These are phyloP conservation scores for Gracilaria gracilis DNA, from an alignment of 23 red algal species.

Conservation along the genomic window DNA sequence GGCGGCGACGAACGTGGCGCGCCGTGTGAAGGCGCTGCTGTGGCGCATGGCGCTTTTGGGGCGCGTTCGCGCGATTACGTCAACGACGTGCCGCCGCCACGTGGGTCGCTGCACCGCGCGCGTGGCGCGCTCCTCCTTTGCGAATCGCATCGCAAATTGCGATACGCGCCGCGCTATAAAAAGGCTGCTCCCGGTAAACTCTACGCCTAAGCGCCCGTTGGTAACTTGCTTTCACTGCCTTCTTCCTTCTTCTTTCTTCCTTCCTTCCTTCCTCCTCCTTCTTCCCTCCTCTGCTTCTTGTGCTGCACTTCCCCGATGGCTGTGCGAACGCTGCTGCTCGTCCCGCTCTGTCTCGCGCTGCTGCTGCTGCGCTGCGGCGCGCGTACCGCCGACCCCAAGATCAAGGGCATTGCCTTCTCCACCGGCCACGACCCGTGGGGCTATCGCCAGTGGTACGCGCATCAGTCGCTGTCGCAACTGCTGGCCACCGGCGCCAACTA, in stretches of 20 bases:
- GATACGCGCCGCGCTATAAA: too few relatives aligned
- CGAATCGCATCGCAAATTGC: too few relatives aligned
- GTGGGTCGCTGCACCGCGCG: background rate
- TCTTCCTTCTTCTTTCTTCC: too few relatives aligned
- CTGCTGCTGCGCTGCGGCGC: background rate
- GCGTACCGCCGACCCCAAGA: background rate
- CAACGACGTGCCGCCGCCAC: background rate
- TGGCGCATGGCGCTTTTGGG: background rate
- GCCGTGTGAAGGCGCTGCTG: background rate
- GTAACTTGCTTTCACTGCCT: too few relatives aligned
- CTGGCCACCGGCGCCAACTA: conserved; percentile 40
- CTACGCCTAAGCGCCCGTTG: too few relatives aligned
- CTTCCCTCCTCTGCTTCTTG: background rate
- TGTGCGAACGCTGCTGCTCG: background rate
- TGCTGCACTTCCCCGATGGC: background rate
- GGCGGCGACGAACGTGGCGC: background rate
- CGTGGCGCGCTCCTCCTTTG: too few relatives aligned
- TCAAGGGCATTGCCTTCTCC: conserved; percentile 38
- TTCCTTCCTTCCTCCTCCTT: background rate
- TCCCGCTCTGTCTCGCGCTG: background rate
- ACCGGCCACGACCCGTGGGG: conserved; percentile 53
- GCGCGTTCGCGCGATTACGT: background rate
- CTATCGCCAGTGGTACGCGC: conserved; percentile 34
- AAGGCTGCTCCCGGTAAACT: too few relatives aligned
- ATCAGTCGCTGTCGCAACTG: conserved; percentile 12